Conservation (phyloP, 1,139 yeast species). For the Yamadazyma oceani region DNA sequence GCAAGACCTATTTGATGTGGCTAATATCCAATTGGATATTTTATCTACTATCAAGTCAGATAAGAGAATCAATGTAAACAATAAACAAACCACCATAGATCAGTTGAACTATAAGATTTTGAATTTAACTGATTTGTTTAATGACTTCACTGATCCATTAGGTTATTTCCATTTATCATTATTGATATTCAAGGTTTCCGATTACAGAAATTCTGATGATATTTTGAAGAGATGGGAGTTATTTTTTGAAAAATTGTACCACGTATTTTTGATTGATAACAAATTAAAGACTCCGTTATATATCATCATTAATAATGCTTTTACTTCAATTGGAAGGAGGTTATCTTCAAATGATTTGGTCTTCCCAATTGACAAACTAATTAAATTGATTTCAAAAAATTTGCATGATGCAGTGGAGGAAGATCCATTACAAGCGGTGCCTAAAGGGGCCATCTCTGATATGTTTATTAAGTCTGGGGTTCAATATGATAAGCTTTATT, state of each 20-base stretch:
- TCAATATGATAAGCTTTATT: slow-evolving; percentile 66
- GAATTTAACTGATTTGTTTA: slow-evolving; percentile 76
- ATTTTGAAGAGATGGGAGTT: slow-evolving; percentile 71
- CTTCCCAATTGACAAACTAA: slow-evolving; percentile 74
- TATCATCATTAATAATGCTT: slow-evolving; percentile 36
- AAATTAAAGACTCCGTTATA: slow-evolving; percentile 40
- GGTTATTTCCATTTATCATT: slow-evolving; percentile 85
- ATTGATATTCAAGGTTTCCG: slow-evolving; percentile 77
- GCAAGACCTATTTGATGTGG: slow-evolving; percentile 82
- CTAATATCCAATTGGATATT: slow-evolving; percentile 84
- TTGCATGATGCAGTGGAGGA: slow-evolving; percentile 38
- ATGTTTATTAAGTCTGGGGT: slow-evolving; percentile 79
- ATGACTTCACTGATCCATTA: slow-evolving; percentile 82
- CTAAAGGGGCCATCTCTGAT: slow-evolving; percentile 51
- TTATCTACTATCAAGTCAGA: slow-evolving; percentile 61
- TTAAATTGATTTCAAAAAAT: slow-evolving; percentile 54
- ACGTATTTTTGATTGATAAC: slow-evolving; percentile 31
- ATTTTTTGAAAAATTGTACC: slow-evolving; percentile 49
- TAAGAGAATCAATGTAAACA: slow-evolving; percentile 49
- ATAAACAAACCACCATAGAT: slow-evolving; percentile 47
- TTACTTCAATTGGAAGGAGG: slow-evolving; percentile 45
- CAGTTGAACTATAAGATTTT: slow-evolving; percentile 65
- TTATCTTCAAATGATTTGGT: slow-evolving; percentile 60
- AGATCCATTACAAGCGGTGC: slow-evolving; percentile 46
- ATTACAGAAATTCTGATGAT: slow-evolving; percentile 72